A percentile compares a stretch with the other conserved stretches of the same genome.
These are phyloP conservation scores for Cyclanthera cordifolia DNA, from an alignment of 306 rosid species.

Conservation along the genomic window DNA sequence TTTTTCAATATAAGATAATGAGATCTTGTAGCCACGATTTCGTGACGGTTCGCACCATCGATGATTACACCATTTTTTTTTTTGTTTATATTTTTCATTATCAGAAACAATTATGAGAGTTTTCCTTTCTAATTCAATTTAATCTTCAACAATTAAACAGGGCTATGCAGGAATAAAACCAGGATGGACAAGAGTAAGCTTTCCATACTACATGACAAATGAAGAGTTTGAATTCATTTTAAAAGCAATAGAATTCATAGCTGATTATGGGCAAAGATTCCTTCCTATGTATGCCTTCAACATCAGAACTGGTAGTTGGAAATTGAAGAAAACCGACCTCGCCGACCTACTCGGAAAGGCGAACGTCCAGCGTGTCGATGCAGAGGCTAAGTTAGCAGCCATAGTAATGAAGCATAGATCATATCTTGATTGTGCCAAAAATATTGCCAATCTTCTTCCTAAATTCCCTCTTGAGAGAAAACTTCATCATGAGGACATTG, in stretches of 20 bases:
- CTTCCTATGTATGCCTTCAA: constrained; percentile 52
- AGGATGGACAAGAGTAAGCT: constrained; percentile 82
- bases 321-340: constrained; percentile 30
- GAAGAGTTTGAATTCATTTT: constrained; percentile 67
- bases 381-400: constrained; percentile 19
- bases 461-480: constrained; percentile 41
- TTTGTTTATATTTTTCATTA: background rate
- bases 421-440: constrained; percentile 34
- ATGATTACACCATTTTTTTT: no score
- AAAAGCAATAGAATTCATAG: constrained; percentile 61
- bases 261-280: constrained; percentile 61
- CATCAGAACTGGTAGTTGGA: constrained; percentile 53
- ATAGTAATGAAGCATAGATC: constrained; percentile 13
- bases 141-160: constrained; percentile 16
- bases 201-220: constrained; percentile 66
- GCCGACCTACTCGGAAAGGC: constrained; percentile 21
- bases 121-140: background rate
- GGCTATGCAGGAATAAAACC: constrained; percentile 72
- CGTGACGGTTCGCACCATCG: no score
- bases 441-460: constrained; percentile 40
- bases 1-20: no score
- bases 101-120: background rate
- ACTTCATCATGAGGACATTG: constrained; percentile 27
- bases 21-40: no score
- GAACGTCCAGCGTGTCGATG: background rate